Evolutionary conservation across 768 basidiomycete species (phyloP).

Genomic region (Collybia sordida): DNA sequence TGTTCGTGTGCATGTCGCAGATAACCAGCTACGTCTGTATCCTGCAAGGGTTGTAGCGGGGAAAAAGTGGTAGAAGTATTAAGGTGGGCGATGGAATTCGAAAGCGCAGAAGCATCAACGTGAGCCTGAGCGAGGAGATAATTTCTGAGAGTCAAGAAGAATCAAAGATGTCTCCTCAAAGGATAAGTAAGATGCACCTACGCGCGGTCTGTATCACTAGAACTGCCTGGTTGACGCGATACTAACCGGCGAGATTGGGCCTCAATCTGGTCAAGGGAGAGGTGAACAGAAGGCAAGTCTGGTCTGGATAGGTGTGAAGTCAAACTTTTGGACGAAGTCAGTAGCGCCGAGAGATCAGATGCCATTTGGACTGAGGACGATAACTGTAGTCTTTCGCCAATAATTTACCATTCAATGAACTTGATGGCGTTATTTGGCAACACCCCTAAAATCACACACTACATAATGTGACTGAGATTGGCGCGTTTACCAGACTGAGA

Average conservation of each 20-base stretch:
- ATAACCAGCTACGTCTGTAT: conserved; percentile 92
- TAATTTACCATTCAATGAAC: neutral
- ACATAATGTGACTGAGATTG: too few species aligned
- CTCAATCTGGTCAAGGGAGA: conserved; percentile 94
- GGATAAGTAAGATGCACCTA: conserved; percentile 31
- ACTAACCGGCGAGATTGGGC: conserved; percentile 86
- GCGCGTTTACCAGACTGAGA: too few species aligned
- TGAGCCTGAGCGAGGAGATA: conserved; percentile 93
- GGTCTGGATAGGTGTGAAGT: conserved; percentile 75
- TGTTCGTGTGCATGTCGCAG: conserved; percentile 95
- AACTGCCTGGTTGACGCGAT: conserved; percentile 62
- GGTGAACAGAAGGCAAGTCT: conserved; percentile 84
- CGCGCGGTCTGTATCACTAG: conserved; percentile 74
- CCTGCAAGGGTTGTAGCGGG: conserved; percentile 88
- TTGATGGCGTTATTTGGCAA: too few species aligned
- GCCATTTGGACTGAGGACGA: conserved; percentile 21
- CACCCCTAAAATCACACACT: too few species aligned
- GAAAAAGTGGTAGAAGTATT: conserved; percentile 83
- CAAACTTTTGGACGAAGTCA: conserved; percentile 69
- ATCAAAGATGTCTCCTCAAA: conserved; percentile 1
- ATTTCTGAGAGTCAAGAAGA: conserved; percentile 47
- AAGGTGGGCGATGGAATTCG: conserved; percentile 78
- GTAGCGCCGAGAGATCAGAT: conserved; percentile 66
- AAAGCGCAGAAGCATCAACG: conserved; percentile 88
- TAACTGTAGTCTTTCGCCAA: neutral